A percentile compares a stretch with the other conserved stretches of the same genome.
Conservation (phyloP, 805 yeast species). For the Ogataea corticis region DNA sequence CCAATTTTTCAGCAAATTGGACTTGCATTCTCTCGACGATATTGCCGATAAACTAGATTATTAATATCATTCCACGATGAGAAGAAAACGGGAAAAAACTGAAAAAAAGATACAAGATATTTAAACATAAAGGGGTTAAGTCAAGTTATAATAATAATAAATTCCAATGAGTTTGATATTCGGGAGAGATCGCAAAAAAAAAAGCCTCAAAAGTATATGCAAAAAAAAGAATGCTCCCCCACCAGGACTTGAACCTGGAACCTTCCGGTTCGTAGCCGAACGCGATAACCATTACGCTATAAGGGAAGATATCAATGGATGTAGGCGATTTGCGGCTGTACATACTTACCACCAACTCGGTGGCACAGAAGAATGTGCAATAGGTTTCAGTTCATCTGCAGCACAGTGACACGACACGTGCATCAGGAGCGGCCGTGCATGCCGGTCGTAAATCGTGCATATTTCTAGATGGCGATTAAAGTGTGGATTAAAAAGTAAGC, state of each 20-base stretch:
- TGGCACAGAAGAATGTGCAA: too few species aligned
- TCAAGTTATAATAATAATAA: too few species aligned
- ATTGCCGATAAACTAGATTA: slow-evolving; percentile 15
- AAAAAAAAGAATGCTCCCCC: slow-evolving; percentile 33
- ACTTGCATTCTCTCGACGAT: slow-evolving; percentile 6
- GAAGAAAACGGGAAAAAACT: not conserved
- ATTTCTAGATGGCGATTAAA: too few species aligned
- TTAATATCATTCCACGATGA: not conserved
- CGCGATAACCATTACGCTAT: slow-evolving; percentile 36
- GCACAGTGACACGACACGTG: too few species aligned
- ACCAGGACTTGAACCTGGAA: slow-evolving; percentile 59
- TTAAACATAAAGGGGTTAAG: too few species aligned
- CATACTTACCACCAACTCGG: too few species aligned
- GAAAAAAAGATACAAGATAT: not conserved
- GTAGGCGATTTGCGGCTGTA: too few species aligned
- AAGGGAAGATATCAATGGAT: slow-evolving; percentile 25
- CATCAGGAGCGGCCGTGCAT: too few species aligned
- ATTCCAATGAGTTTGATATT: too few species aligned
- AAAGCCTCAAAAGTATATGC: slow-evolving; percentile 11
- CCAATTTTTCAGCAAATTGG: slow-evolving; percentile 9
- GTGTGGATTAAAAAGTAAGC: too few species aligned
- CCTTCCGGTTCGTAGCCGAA: slow-evolving; percentile 38
- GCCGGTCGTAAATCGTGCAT: too few species aligned
- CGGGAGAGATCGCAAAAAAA: not conserved
- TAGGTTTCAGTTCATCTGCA: too few species aligned